A percentile compares a stretch with the other conserved stretches of the same genome.
phyloP scores from a whole-genome alignment of 352 stramenopile species.

The Peronosclerospora sorghi region DNA sequence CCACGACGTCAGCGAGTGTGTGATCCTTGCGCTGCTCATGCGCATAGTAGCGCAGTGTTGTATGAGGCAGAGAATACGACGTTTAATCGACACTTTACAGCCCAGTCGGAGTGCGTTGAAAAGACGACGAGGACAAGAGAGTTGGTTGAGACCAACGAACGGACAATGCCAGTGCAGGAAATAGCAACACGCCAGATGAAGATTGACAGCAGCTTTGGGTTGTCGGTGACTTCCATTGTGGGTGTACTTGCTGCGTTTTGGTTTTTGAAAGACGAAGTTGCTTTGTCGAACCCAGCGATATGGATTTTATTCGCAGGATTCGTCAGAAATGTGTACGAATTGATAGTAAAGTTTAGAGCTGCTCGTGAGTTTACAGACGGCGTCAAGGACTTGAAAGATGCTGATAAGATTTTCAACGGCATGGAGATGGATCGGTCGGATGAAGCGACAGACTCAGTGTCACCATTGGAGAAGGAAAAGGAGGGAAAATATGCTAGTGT shows the following conservation, averaged over 20 bases:
- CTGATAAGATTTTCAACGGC: conserved; percentile 27
- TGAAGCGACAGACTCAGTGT: conserved; percentile 3
- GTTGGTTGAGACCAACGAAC: background rate
- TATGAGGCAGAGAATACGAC: conserved; percentile 41
- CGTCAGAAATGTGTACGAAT: conserved; percentile 60
- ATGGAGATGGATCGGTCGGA: conserved; percentile 22
- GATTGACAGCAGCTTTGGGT: conserved; percentile 26
- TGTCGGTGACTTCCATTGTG: conserved; percentile 40
- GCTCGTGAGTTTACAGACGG: conserved; percentile 12
- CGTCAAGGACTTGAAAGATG: conserved; percentile 21
- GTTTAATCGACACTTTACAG: conserved; percentile 4
- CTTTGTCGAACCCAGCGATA: conserved; percentile 53
- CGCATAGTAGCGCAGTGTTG: conserved; percentile 49
- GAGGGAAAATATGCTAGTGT: conserved; percentile 24
- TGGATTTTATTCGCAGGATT: conserved; percentile 68
- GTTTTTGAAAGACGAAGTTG: conserved; percentile 74
- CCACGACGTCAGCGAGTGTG: conserved; percentile 65
- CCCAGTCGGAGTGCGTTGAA: conserved; percentile 19
- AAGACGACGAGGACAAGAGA: conserved; percentile 12
- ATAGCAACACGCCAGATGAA: conserved; percentile 32
- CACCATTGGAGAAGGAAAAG: conserved; percentile 8
- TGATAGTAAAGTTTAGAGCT: conserved; percentile 22
- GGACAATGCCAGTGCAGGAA: background rate
- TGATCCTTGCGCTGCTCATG: conserved; percentile 48
- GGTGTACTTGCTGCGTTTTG: conserved; percentile 59